phyloP scores from a whole-genome alignment of 2,329 filamentous ascomycete genomes.

The Aspergillus ochraceoroseus region DNA sequence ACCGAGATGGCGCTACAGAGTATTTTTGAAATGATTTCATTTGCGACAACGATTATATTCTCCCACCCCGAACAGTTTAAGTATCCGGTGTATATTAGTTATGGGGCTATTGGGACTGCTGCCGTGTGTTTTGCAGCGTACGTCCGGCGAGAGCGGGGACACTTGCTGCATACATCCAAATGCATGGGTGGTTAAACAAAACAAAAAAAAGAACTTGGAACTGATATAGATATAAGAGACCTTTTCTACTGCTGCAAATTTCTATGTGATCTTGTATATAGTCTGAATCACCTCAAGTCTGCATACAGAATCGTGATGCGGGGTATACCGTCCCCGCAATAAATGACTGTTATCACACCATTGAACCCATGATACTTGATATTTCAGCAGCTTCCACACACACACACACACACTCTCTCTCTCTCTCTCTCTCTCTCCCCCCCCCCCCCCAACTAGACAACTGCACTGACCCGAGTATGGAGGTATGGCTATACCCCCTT shows the following conservation, averaged over 20 bases:
- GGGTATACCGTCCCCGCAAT: slow-evolving; percentile 9
- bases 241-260: too few relatives aligned
- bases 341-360: not conserved
- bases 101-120: slow-evolving; percentile 33
- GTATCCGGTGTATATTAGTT: slow-evolving; percentile 58
- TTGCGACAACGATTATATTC: slow-evolving; percentile 61
- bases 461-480: slow-evolving; percentile 6
- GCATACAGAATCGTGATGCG: too few relatives aligned
- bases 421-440: too few relatives aligned
- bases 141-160: slow-evolving; percentile 55
- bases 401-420: too few relatives aligned
- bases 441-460: too few relatives aligned
- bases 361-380: too few relatives aligned
- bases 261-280: too few relatives aligned
- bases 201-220: too few relatives aligned
- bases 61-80: slow-evolving; percentile 59
- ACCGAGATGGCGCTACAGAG: slow-evolving; percentile 66
- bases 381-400: too few relatives aligned
- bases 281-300: too few relatives aligned
- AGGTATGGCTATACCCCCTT: slow-evolving; percentile 6
- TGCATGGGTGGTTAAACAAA: slow-evolving; percentile 16
- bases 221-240: too few relatives aligned
- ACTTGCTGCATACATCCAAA: slow-evolving; percentile 50
- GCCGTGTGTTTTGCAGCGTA: slow-evolving; percentile 50
- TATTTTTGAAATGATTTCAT: slow-evolving; percentile 64